phyloP scores from a whole-genome alignment of 768 basidiomycete genomes.

The Dendrothele bispora region DNA sequence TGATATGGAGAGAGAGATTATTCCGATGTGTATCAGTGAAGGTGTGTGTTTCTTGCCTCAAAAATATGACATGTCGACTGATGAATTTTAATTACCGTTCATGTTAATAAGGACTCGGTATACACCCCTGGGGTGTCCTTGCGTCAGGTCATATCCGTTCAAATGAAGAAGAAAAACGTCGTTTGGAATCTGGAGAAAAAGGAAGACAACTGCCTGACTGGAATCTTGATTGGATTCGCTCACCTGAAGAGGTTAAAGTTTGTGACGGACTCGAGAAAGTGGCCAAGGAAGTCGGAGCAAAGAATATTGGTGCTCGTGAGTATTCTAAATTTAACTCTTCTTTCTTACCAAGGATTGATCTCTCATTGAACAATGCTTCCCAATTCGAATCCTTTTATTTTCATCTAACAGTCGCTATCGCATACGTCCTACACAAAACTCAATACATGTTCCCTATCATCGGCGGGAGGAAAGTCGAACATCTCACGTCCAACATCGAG shows the following conservation, averaged over 20 bases:
- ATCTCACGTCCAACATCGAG: conserved; percentile 49
- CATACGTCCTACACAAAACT: conserved; percentile 55
- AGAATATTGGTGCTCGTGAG: conserved; percentile 46
- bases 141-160: conserved; percentile 24
- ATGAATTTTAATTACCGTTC: conserved; percentile 25
- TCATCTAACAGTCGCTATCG: conserved; percentile 31
- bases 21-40: conserved; percentile 32
- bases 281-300: conserved; percentile 47
- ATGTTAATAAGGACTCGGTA: conserved; percentile 22
- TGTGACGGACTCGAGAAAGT: conserved; percentile 49
- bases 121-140: conserved; percentile 38
- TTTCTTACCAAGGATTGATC: background rate
- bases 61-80: conserved; percentile 38
- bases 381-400: background rate
- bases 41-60: conserved; percentile 32
- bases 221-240: conserved; percentile 48
- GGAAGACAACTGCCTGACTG: conserved; percentile 35
- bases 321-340: conserved; percentile 1
- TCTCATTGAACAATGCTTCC: conserved; percentile 9
- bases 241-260: conserved; percentile 40
- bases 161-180: conserved; percentile 27
- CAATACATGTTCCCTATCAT: conserved; percentile 53
- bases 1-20: conserved; percentile 46
- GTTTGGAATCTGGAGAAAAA: conserved; percentile 25
- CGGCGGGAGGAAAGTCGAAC: conserved; percentile 53